These are phyloP conservation scores for Climacium dendroides DNA, from an alignment of 225 moss, liverwort and hornwort species.

Conservation along the genomic window DNA sequence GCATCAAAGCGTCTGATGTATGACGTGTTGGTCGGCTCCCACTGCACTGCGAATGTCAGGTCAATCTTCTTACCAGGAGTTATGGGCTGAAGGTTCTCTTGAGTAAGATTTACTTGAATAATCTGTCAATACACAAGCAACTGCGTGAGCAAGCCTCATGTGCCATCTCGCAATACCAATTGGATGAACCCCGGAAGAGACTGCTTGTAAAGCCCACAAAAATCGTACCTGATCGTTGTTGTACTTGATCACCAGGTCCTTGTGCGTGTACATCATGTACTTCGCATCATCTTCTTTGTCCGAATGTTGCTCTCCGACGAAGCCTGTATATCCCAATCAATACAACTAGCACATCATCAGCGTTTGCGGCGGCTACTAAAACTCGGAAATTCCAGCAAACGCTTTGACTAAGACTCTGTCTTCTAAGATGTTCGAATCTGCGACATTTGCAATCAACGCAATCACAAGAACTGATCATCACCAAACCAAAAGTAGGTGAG, in stretches of 20 bases:
- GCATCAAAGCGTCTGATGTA: slow-evolving; percentile 90
- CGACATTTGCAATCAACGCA: neutral
- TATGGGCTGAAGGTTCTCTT: slow-evolving; percentile 54
- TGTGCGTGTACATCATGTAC: slow-evolving; percentile 57
- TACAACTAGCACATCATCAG: neutral
- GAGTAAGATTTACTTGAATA: slow-evolving; percentile 94
- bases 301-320: slow-evolving; percentile 62
- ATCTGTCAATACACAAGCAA: slow-evolving; percentile 33
- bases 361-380: neutral
- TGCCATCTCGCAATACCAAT: neutral
- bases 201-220: neutral
- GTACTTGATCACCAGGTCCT: slow-evolving; percentile 68
- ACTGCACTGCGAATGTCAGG: slow-evolving; percentile 79
- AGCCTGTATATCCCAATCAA: slow-evolving; percentile 37
- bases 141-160: neutral
- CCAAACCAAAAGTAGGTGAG: neutral
- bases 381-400: neutral
- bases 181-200: neutral
- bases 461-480: neutral
- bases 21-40: slow-evolving; percentile 69
- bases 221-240: slow-evolving; percentile 69
- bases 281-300: slow-evolving; percentile 52
- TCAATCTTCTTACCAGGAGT: slow-evolving; percentile 57
- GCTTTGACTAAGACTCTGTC: neutral
- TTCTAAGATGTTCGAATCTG: neutral